Conservation (phyloP, 1,284 basidiomycete species). For the Apiotrichum domesticum region DNA sequence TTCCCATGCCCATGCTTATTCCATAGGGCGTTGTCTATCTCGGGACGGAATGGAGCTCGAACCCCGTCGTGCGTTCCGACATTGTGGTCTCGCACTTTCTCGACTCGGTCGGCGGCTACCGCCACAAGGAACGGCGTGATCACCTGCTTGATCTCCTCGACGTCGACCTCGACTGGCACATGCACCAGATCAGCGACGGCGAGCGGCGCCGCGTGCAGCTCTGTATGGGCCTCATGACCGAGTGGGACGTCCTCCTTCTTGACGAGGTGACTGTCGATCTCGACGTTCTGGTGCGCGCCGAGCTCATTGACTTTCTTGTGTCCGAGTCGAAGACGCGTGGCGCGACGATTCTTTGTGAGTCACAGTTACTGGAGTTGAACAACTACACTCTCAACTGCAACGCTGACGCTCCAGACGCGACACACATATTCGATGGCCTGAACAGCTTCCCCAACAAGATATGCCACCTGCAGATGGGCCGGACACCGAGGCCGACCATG, state of each 20-base stretch:
- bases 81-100: slow-evolving; percentile 84
- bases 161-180: slow-evolving; percentile 76
- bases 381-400: neutral
- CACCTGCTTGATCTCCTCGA: slow-evolving; percentile 83
- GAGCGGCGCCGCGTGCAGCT: slow-evolving; percentile 91
- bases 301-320: slow-evolving; percentile 80
- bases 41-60: slow-evolving; percentile 91
- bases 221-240: slow-evolving; percentile 92
- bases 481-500: slow-evolving; percentile 56
- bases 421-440: slow-evolving; percentile 91
- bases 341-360: slow-evolving; percentile 83
- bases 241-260: slow-evolving; percentile 87
- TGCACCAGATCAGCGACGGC: slow-evolving; percentile 81
- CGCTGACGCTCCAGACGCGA: slow-evolving; percentile 57
- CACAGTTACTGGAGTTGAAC: neutral
- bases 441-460: slow-evolving; percentile 81
- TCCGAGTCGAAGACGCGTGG: slow-evolving; percentile 72
- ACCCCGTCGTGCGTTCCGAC: slow-evolving; percentile 89
- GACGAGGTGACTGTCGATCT: slow-evolving; percentile 98
- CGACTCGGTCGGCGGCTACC: slow-evolving; percentile 91
- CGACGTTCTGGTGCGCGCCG: slow-evolving; percentile 92
- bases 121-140: slow-evolving; percentile 84
- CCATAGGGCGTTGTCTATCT: slow-evolving; percentile 72
- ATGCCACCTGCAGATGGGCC: slow-evolving; percentile 78
- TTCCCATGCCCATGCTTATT: neutral